phyloP scores from a whole-genome alignment of 1,139 yeast genomes.

The Ogataea hybrid region DNA sequence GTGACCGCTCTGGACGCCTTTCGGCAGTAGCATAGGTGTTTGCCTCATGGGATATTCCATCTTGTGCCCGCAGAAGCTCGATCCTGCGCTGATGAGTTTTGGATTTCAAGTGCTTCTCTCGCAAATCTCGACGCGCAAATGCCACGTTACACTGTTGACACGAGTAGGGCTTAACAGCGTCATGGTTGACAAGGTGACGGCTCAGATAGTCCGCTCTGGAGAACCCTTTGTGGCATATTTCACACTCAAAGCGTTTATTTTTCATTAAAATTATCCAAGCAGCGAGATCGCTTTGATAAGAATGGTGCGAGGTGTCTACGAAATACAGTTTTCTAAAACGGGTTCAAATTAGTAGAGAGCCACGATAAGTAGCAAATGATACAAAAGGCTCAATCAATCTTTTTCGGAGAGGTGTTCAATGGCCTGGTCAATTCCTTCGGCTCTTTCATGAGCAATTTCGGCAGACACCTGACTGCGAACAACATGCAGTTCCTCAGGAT shows the following conservation, averaged over 20 bases:
- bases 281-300: background rate
- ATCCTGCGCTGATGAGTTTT: slow-evolving; percentile 14
- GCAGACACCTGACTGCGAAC: slow-evolving; percentile 55
- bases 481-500: slow-evolving; percentile 69
- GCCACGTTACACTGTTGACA: slow-evolving; percentile 16
- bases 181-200: slow-evolving; percentile 21
- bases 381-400: background rate
- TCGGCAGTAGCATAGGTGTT: too few species aligned
- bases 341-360: background rate
- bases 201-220: slow-evolving; percentile 19
- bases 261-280: background rate
- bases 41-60: background rate
- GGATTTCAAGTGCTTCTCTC: slow-evolving; percentile 19
- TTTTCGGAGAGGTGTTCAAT: slow-evolving; percentile 7
- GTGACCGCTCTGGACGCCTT: background rate
- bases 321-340: background rate
- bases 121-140: slow-evolving; percentile 20
- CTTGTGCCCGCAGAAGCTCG: slow-evolving; percentile 6
- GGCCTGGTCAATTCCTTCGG: slow-evolving; percentile 6
- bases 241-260: slow-evolving; percentile 9
- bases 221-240: slow-evolving; percentile 8
- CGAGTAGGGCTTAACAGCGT: slow-evolving; percentile 16
- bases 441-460: slow-evolving; percentile 15
- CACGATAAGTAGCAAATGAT: too few species aligned
- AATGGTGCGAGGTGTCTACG: slow-evolving; percentile 4